These are phyloP conservation scores for Alternaria ethzedia DNA, from an alignment of 2,329 filamentous ascomycete genomes.

Conservation along the genomic window DNA sequence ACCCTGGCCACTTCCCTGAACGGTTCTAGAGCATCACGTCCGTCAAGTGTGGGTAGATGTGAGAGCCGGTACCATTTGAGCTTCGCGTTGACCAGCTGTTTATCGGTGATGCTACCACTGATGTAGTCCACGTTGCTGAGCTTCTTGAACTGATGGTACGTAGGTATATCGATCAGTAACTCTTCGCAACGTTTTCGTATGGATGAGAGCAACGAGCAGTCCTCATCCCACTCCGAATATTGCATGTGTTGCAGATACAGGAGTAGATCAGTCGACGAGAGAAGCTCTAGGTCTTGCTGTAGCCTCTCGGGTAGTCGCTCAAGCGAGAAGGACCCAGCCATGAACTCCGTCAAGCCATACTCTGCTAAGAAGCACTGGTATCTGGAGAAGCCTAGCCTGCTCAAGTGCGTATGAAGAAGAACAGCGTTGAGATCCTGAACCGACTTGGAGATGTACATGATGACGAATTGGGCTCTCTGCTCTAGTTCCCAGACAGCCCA, in stretches of 20 bases:
- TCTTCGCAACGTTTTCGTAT: conserved; percentile 40
- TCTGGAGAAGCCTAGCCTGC: conserved; percentile 40
- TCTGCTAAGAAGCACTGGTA: conserved; percentile 47
- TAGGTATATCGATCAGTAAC: conserved; percentile 45
- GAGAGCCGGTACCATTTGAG: conserved; percentile 47
- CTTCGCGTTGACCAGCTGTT: conserved; percentile 39
- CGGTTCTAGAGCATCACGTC: conserved; percentile 31
- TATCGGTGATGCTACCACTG: conserved; percentile 33
- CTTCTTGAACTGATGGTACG: conserved; percentile 45
- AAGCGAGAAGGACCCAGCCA: conserved; percentile 7
- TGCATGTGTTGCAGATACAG: conserved; percentile 44
- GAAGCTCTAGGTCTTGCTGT: conserved; percentile 40
- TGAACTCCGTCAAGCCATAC: conserved; percentile 29
- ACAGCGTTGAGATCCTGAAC: conserved; percentile 37
- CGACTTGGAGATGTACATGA: conserved; percentile 47
- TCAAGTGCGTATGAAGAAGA: conserved; percentile 45
- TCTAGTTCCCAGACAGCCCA: conserved; percentile 47
- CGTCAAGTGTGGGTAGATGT: conserved; percentile 29
- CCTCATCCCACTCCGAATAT: conserved; percentile 40
- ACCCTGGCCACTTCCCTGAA: conserved; percentile 41
- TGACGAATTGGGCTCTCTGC: conserved; percentile 29
- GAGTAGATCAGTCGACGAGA: conserved; percentile 44
- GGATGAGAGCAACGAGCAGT: conserved; percentile 36
- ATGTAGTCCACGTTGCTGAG: conserved; percentile 47
- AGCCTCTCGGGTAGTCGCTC: conserved; percentile 34